Conservation (phyloP, 2,329 filamentous ascomycete genomes). For the Pyrenochaeta sp. region DNA sequence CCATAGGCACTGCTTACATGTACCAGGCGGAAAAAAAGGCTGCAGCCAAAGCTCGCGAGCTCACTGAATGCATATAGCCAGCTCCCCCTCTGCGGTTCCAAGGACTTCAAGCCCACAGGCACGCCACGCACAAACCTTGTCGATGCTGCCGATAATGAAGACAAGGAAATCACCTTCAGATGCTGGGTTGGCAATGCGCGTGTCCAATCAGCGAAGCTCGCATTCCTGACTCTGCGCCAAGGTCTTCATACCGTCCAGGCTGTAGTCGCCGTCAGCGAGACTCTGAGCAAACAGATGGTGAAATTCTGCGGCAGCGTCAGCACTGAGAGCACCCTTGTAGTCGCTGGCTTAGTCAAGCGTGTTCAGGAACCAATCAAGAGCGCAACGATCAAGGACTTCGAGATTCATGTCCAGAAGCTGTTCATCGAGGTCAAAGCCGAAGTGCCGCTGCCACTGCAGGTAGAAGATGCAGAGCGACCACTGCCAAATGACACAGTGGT, state of each 20-base stretch:
- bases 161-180: constrained; percentile 71
- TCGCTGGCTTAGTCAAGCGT: constrained; percentile 83
- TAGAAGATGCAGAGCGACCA: constrained; percentile 61
- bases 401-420: constrained; percentile 88
- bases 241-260: constrained; percentile 82
- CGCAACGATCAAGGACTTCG: constrained; percentile 78
- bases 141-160: constrained; percentile 41
- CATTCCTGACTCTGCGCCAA: constrained; percentile 85
- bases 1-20: constrained; percentile 14
- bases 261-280: constrained; percentile 71
- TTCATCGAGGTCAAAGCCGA: constrained; percentile 76
- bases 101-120: constrained; percentile 59
- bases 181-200: constrained; percentile 88
- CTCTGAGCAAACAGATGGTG: constrained; percentile 85
- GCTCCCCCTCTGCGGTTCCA: constrained; percentile 66
- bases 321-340: constrained; percentile 81
- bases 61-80: constrained; percentile 77
- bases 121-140: constrained; percentile 68
- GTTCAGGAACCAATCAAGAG: constrained; percentile 89
- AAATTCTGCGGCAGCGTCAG: constrained; percentile 83
- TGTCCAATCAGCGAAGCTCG: constrained; percentile 89
- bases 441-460: constrained; percentile 67
- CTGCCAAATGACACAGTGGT: constrained; percentile 58
- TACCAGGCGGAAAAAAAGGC: constrained; percentile 52
- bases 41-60: constrained; percentile 60